A percentile compares a stretch with the other conserved stretches of the same genome.
Conservation (phyloP, 1,284 basidiomycete species). For the Rhodotorula sp. region DNA sequence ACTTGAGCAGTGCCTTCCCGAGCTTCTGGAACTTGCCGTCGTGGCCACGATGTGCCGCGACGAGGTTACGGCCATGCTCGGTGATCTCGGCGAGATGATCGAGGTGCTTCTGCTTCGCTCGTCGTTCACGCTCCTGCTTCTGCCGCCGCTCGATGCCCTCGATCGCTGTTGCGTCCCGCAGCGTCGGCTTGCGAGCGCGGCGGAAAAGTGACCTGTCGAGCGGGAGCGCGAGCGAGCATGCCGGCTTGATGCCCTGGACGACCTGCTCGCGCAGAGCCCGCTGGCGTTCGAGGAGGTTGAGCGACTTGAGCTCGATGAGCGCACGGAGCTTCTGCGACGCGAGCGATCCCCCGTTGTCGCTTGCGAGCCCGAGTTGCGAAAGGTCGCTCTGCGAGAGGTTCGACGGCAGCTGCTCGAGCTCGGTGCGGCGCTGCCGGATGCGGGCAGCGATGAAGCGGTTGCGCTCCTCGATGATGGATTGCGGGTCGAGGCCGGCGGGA, state of each 20-base stretch:
- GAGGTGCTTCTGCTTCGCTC: constrained; percentile 94
- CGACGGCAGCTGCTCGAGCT: constrained; percentile 79
- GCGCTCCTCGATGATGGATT: constrained; percentile 84
- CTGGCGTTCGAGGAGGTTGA: constrained; percentile 90
- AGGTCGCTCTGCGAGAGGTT: constrained; percentile 62
- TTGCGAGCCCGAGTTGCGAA: constrained; percentile 11
- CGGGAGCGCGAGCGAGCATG: constrained; percentile 68
- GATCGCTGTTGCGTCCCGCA: constrained; percentile 85
- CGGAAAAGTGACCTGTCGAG: constrained; percentile 90
- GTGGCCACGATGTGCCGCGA: constrained; percentile 61
- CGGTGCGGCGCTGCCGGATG: constrained; percentile 81
- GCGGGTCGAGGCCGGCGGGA: constrained; percentile 90
- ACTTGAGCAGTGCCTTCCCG: constrained; percentile 52
- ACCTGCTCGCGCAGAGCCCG: constrained; percentile 79
- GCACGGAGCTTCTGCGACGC: constrained; percentile 69
- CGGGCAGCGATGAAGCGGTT: constrained; percentile 87
- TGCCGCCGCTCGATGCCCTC: constrained; percentile 91
- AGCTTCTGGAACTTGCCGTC: constrained; percentile 52
- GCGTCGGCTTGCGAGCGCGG: constrained; percentile 77
- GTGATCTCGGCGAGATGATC: constrained; percentile 89
- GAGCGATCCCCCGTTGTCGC: constrained; percentile 37
- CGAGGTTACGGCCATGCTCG: constrained; percentile 72
- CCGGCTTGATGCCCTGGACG: constrained; percentile 82
- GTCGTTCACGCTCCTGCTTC: constrained; percentile 83
- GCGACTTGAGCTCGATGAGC: constrained; percentile 88